Evolutionary conservation across 2,329 filamentous ascomycete genomes (phyloP).

Genomic region (Lasiodiplodia citricola): DNA sequence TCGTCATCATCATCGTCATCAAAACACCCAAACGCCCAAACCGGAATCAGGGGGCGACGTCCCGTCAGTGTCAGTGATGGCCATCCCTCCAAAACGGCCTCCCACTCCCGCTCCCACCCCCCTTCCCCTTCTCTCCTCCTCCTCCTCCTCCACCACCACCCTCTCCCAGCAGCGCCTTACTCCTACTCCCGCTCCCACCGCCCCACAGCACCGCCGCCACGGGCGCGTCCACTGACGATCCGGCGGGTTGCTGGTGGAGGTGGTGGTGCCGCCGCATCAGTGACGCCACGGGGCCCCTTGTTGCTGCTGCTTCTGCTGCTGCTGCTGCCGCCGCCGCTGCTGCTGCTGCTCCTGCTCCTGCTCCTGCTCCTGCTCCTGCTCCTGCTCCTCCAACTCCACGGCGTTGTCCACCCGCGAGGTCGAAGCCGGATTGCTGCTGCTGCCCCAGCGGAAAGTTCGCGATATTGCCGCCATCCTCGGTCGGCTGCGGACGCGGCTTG

Average conservation of each 20-base stretch:
- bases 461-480: conserved; percentile 1
- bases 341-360: too few relatives aligned
- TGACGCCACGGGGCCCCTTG: background rate
- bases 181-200: background rate
- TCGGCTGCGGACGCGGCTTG: background rate
- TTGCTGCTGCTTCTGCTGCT: too few relatives aligned
- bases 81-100: too few relatives aligned
- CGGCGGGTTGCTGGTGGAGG: background rate
- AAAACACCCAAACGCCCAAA: too few relatives aligned
- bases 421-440: background rate
- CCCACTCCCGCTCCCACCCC: too few relatives aligned
- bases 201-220: background rate
- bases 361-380: too few relatives aligned
- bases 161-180: background rate
- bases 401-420: background rate
- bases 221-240: background rate
- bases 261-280: background rate
- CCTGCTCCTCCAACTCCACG: too few relatives aligned
- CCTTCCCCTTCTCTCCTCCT: background rate
- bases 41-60: too few relatives aligned
- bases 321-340: too few relatives aligned
- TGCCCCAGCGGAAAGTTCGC: background rate
- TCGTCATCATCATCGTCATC: too few relatives aligned
- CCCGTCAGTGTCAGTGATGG: too few relatives aligned
- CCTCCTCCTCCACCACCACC: background rate